Evolutionary conservation across 352 stramenopile species (phyloP).

Genomic region (Pythium vanterpoolii): DNA sequence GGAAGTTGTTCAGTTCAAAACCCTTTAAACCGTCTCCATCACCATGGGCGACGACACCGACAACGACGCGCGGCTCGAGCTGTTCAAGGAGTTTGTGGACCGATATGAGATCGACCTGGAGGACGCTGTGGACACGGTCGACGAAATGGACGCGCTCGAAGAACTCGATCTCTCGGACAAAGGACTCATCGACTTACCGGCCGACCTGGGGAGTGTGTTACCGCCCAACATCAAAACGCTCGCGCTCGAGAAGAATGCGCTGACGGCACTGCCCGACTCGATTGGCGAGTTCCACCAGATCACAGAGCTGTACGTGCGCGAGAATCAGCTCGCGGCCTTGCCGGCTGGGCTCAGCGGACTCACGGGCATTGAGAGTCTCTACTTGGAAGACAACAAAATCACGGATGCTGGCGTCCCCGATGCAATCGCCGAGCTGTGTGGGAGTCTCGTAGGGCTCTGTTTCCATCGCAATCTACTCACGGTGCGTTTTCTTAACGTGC

Average conservation of each 20-base stretch:
- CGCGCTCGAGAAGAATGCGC: constrained; percentile 76
- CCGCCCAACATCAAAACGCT: constrained; percentile 68
- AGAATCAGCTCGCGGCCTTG: constrained; percentile 67
- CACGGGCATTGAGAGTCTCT: constrained; percentile 70
- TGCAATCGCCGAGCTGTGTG: constrained; percentile 38
- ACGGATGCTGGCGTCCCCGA: constrained; percentile 55
- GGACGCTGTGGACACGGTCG: constrained; percentile 50
- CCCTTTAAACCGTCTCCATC: too few species aligned
- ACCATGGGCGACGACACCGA: constrained; percentile 53
- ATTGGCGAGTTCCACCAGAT: constrained; percentile 55
- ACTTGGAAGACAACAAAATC: constrained; percentile 85
- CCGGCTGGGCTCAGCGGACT: constrained; percentile 50
- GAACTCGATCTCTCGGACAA: constrained; percentile 85
- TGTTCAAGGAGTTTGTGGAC: constrained; percentile 59
- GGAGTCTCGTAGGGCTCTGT: constrained; percentile 61
- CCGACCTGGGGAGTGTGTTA: constrained; percentile 45
- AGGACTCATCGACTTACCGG: constrained; percentile 52
- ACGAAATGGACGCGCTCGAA: constrained; percentile 69
- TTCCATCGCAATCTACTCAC: constrained; percentile 79
- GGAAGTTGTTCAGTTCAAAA: too few species aligned
- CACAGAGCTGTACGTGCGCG: constrained; percentile 78
- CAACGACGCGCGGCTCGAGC: constrained; percentile 32
- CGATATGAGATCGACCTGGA: constrained; percentile 72
- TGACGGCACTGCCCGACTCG: constrained; percentile 45
- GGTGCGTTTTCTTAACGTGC: constrained; percentile 23